Conservation (phyloP, 129 eudicot species). For the Deinandra increscens region DNA sequence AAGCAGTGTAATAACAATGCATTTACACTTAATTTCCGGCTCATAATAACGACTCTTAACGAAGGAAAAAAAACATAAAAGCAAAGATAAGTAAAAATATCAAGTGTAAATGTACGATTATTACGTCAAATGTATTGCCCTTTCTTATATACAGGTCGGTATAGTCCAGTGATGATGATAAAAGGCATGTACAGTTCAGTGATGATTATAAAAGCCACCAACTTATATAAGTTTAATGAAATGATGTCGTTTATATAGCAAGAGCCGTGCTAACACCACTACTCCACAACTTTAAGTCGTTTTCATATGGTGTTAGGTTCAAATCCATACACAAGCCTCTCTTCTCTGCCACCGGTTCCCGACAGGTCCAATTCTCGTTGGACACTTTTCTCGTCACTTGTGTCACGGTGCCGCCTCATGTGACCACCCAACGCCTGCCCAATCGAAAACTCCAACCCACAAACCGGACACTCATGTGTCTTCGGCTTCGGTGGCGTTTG, state of each 20-base stretch:
- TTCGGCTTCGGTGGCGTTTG: slow-evolving; percentile 20
- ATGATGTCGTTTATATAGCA: slow-evolving; percentile 12
- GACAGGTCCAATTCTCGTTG: too few species aligned
- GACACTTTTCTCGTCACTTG: not conserved
- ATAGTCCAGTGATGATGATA: too few species aligned
- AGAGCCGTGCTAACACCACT: slow-evolving; percentile 20
- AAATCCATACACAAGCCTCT: slow-evolving; percentile 45
- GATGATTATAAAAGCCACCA: not conserved
- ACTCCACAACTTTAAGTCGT: slow-evolving; percentile 32
- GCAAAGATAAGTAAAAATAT: too few species aligned
- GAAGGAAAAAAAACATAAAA: too few species aligned
- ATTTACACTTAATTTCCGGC: too few species aligned
- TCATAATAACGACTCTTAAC: too few species aligned
- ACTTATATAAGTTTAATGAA: not conserved
- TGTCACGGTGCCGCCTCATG: slow-evolving; percentile 29
- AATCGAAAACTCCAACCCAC: slow-evolving; percentile 43
- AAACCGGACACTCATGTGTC: slow-evolving; percentile 45
- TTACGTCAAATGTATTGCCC: too few species aligned
- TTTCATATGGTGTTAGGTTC: slow-evolving; percentile 6
- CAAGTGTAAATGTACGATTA: too few species aligned
- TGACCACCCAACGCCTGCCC: slow-evolving; percentile 51
- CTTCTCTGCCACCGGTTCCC: slow-evolving; percentile 3
- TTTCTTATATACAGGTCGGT: too few species aligned
- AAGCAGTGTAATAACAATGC: too few species aligned
- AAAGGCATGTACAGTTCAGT: too few species aligned